Evolutionary conservation across 2,329 filamentous ascomycete genomes (phyloP), one percentile per base, ranked within the genome.

Genomic region (Aspergillus fructus): DNA sequence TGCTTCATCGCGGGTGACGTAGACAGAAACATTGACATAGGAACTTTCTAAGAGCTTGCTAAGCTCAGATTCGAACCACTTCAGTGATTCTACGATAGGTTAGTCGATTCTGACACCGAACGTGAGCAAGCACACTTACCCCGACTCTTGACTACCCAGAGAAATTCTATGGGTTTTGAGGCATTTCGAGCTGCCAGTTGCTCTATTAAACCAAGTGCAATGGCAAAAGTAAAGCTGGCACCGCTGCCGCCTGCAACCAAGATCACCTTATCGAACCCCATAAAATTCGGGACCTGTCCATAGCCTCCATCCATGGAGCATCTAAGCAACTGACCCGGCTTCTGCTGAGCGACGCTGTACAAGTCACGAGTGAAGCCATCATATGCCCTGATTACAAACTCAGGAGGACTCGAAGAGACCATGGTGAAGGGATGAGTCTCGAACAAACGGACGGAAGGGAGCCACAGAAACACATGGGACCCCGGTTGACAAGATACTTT

Each of bases 291-390:
- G 13, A 52, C 40, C 21, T 52, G 49, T 4, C 49, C 49, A 21
- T 52, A 52, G 30, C 39, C 23, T 5, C 39, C 39, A 33, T 52
- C 49, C 21, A 52, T 15, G 11, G 49, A 52, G 15, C 49, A 52
- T n/a, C 49, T 17, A 5, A 52, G 21, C 2, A 33, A 19, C 5
- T 27, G n/a, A 3, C 39, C 39, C 4, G 39, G 49, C 17, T 27
- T 33, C 4, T 45, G 17, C 9, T 43, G 19, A 4, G 23, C 49
- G n/a, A 43, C 17, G 15, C 34, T 33, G n/a, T 52, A 52, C 23
- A 52, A 11, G 15, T 45, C 49, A 1, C 40, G 39, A 12, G 49
- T 52, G n/a, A 52, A 52, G 7, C 49, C 49, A 52, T 52, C 39
- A 43, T 43, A 45, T 6, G 34, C 39, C 9, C 49, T 39, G 27